Percentiles rank a stretch among this genome's conserved stretches.
Conservation (phyloP, 495 filamentous ascomycete species). For the Penicillium canescens region DNA sequence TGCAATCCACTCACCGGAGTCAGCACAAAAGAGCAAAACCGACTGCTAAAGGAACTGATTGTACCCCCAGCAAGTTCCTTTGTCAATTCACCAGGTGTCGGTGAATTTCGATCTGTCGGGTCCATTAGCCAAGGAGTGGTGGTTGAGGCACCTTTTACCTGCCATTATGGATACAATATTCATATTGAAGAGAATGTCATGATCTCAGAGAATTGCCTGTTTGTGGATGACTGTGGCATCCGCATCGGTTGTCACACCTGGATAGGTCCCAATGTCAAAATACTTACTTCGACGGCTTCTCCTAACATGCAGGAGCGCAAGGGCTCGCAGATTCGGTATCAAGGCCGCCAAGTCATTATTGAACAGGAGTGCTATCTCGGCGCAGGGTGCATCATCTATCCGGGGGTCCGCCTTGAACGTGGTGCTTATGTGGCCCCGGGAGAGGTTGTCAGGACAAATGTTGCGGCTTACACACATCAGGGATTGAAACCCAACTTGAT, state of each 20-base stretch:
- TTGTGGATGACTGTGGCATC: slow-evolving; percentile 75
- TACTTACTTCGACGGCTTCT: slow-evolving; percentile 74
- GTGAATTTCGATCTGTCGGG: slow-evolving; percentile 43
- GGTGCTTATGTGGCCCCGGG: slow-evolving; percentile 48
- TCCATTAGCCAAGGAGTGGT: slow-evolving; percentile 72
- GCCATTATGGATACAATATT: slow-evolving; percentile 96
- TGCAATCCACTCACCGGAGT: slow-evolving; percentile 76
- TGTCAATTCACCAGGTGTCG: slow-evolving; percentile 44
- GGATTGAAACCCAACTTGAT: slow-evolving; percentile 47
- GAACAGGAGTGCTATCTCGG: slow-evolving; percentile 91
- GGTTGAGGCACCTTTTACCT: slow-evolving; percentile 88
- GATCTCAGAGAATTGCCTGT: slow-evolving; percentile 83
- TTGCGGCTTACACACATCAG: slow-evolving; percentile 46
- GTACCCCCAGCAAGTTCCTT: slow-evolving; percentile 45
- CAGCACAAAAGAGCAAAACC: slow-evolving; percentile 74
- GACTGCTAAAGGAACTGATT: slow-evolving; percentile 76
- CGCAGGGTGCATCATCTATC: slow-evolving; percentile 79
- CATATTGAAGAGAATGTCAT: slow-evolving; percentile 82
- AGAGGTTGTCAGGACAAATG: slow-evolving; percentile 46
- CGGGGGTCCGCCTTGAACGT: slow-evolving; percentile 46
- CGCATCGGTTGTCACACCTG: slow-evolving; percentile 75
- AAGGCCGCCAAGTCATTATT: slow-evolving; percentile 74
- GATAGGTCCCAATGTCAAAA: slow-evolving; percentile 85
- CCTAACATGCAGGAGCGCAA: slow-evolving; percentile 74
- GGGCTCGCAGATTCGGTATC: slow-evolving; percentile 70